These are phyloP conservation scores for Hymenoscyphus fraxineus DNA, from an alignment of 2,329 filamentous ascomycete genomes.

Conservation along the genomic window DNA sequence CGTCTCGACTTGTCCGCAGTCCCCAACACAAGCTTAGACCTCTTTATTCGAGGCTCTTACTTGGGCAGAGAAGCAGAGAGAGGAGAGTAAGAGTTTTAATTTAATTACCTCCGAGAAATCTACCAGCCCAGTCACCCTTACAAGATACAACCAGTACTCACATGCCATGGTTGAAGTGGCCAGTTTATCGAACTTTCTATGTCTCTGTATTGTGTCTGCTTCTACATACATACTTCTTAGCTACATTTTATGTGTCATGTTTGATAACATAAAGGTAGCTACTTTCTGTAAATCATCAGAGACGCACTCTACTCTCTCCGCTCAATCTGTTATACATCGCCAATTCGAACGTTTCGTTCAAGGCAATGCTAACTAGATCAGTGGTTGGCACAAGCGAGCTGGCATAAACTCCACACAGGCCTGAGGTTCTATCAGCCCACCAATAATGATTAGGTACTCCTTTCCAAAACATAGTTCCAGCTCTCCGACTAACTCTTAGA, in stretches of 20 bases:
- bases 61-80: no score
- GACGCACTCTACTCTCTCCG: background rate
- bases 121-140: no score
- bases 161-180: no score
- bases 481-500: conserved; percentile 30
- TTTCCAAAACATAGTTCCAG: conserved; percentile 41
- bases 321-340: conserved; percentile 3
- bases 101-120: no score
- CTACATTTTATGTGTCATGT: background rate
- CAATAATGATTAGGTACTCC: conserved; percentile 44
- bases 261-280: background rate
- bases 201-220: no score
- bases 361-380: conserved; percentile 34
- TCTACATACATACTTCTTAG: no score
- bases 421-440: conserved; percentile 39
- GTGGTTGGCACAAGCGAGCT: conserved; percentile 41
- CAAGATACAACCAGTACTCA: no score
- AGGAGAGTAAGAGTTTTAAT: no score
- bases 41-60: no score
- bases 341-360: conserved; percentile 19
- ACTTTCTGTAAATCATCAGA: background rate
- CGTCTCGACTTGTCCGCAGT: no score
- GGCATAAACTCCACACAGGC: conserved; percentile 41
- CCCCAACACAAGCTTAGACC: no score
- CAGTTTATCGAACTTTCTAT: no score